Evolutionary conservation across 305 asterid species (phyloP).

Genomic region (Solanum hybrid): DNA sequence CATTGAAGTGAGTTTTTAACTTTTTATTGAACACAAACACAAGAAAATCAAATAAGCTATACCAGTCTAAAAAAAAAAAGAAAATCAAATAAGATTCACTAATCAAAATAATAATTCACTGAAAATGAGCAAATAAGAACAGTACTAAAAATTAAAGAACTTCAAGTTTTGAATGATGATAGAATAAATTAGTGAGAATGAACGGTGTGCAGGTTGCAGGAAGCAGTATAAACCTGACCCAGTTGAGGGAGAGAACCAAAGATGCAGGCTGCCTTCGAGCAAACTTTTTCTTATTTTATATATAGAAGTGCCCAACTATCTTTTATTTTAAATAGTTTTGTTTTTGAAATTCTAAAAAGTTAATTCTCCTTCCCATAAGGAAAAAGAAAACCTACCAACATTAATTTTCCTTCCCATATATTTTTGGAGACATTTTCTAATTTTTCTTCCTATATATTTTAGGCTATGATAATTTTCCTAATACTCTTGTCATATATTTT

Average conservation of each 20-base stretch:
- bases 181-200: constrained; percentile 16
- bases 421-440: background rate
- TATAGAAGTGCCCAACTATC: background rate
- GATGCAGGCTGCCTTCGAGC: constrained; percentile 29
- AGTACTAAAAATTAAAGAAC: background rate
- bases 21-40: background rate
- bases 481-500: background rate
- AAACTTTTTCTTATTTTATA: background rate
- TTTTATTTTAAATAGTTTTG: background rate
- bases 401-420: background rate
- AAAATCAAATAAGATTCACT: background rate
- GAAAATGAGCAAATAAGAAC: background rate
- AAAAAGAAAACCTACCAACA: background rate
- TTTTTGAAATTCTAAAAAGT: background rate
- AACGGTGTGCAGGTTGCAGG: constrained; percentile 74
- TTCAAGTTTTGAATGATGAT: background rate
- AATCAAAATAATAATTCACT: background rate
- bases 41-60: background rate
- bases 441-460: background rate
- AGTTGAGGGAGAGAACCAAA: constrained; percentile 33
- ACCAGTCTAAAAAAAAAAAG: background rate
- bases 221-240: constrained; percentile 36
- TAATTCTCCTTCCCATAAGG: background rate
- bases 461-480: background rate
- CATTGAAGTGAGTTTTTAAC: background rate